Percentiles rank a stretch among this genome's conserved stretches.
These are phyloP conservation scores for Schizophyllum commune DNA, from an alignment of 1,284 basidiomycete species.

Conservation along the genomic window DNA sequence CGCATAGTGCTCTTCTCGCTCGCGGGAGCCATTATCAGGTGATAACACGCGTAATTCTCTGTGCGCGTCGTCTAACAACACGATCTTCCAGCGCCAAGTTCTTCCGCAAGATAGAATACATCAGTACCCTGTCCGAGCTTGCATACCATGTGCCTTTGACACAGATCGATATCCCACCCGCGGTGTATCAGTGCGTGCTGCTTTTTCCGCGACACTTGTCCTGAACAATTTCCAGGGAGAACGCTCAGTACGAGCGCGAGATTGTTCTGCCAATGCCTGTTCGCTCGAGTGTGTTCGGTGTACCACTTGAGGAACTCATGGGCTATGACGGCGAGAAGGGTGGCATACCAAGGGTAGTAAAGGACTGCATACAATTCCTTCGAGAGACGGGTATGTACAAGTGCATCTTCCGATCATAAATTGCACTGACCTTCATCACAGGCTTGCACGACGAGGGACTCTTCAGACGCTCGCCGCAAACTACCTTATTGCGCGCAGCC, in stretches of 20 bases:
- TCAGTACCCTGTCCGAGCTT: constrained; percentile 67
- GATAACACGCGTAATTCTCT: constrained; percentile 5
- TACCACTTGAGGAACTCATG: constrained; percentile 75
- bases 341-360: constrained; percentile 69
- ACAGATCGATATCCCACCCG: constrained; percentile 78
- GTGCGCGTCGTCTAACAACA: not conserved
- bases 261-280: constrained; percentile 55
- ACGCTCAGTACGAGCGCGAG: constrained; percentile 59
- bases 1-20: constrained; percentile 72
- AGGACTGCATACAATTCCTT: constrained; percentile 68
- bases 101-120: constrained; percentile 73
- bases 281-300: constrained; percentile 64
- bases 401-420: too few species aligned
- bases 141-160: constrained; percentile 71
- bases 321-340: constrained; percentile 75
- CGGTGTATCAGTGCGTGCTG: constrained; percentile 61
- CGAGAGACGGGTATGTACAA: constrained; percentile 50
- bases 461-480: constrained; percentile 72
- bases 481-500: constrained; percentile 60
- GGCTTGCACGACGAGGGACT: constrained; percentile 71
- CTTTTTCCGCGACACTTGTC: not conserved
- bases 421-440: constrained; percentile 28
- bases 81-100: constrained; percentile 66
- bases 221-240: constrained; percentile 43
- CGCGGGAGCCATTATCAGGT: constrained; percentile 80